Evolutionary conservation across 2,329 filamentous ascomycete species (phyloP), one percentile per base, ranked within the genome.

Genomic region (Leptoxyphium fumago): DNA sequence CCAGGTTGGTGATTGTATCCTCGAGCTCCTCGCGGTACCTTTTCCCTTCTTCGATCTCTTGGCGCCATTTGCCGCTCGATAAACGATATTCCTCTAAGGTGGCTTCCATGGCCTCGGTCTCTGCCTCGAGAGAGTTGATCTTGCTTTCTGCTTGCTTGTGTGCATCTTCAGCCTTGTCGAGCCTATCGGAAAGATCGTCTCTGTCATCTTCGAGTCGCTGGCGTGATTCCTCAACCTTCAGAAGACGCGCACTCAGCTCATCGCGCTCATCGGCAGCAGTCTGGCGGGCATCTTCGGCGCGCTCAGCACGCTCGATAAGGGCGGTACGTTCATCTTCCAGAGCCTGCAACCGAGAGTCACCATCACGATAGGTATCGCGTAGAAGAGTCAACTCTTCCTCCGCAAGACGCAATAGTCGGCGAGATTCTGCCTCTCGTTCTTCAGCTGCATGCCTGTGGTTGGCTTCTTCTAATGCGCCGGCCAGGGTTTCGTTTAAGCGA

Each of bases 21-120:
- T 59, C 55, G 45, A 95, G 69, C 50, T 82, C 80, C 61, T 82
- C 84, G 53, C 84, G 87, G 50, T 77, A 73, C 38, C 65, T 62
- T 50, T 70, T 72, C 40, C 69, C 69, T 29, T 72, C 65, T 41
- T 80, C 72, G 9, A 77, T 67, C 46, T 80, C 73, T 39, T 69
- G 64, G 39, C 73, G 72, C 68, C 76, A 77, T 50, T 74, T 73
- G 50, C 72, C 70, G 42, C 70, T 72, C 4, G 74, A 75, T 11
- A 72, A 59, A 38, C 77, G 74, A 56, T 82, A 80, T 55, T 83
- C 78, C 47, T 78, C 73, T 8, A 81, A 62, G 2, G 74, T 80
- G 42, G 67, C 73, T 48, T 78, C 70, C 18, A 81, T 65, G 7
- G 73, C 70, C 40, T 75, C 72, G 48, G 78, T 80, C 61, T 79